A percentile compares a stretch with the other conserved stretches of the same genome.
These are phyloP conservation scores for Fonsecaea monophora DNA, from an alignment of 2,329 filamentous ascomycete genomes.

Conservation along the genomic window DNA sequence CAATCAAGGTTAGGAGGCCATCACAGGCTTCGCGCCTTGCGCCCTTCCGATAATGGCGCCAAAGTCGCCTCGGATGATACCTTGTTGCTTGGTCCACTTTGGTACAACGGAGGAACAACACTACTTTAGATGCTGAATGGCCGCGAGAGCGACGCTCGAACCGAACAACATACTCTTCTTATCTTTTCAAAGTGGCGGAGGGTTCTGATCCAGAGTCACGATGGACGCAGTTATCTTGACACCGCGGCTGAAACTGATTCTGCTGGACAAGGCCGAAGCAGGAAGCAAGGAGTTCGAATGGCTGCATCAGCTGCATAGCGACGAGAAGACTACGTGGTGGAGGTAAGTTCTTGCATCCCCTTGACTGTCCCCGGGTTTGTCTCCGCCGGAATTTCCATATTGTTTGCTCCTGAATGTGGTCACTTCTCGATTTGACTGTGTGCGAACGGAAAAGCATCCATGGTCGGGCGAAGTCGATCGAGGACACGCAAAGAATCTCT, in stretches of 20 bases:
- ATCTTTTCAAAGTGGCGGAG: background rate
- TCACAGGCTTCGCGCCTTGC: background rate
- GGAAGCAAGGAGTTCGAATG: conserved; percentile 46
- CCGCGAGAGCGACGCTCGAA: background rate
- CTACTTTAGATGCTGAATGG: background rate
- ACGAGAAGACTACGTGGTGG: conserved; percentile 44
- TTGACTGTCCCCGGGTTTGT: background rate
- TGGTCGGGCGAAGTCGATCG: conserved; percentile 40
- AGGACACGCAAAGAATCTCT: conserved; percentile 43
- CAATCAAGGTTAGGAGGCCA: background rate
- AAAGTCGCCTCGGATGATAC: background rate
- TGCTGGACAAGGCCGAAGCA: conserved; percentile 42
- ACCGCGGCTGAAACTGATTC: conserved; percentile 44
- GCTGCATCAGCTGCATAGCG: conserved; percentile 44
- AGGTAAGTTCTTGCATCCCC: conserved; percentile 40
- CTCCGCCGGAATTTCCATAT: background rate
- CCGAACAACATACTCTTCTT: background rate
- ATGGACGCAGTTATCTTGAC: conserved; percentile 42
- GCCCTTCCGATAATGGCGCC: background rate
- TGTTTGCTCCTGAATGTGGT: background rate
- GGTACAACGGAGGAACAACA: background rate
- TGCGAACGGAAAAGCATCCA: conserved; percentile 36
- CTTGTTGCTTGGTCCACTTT: background rate
- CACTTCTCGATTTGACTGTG: conserved; percentile 15
- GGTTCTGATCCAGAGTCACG: background rate